These are phyloP conservation scores for Chytriomyces sp. DNA, from an alignment of 192 early-diverging fungal genomes.

Conservation along the genomic window DNA sequence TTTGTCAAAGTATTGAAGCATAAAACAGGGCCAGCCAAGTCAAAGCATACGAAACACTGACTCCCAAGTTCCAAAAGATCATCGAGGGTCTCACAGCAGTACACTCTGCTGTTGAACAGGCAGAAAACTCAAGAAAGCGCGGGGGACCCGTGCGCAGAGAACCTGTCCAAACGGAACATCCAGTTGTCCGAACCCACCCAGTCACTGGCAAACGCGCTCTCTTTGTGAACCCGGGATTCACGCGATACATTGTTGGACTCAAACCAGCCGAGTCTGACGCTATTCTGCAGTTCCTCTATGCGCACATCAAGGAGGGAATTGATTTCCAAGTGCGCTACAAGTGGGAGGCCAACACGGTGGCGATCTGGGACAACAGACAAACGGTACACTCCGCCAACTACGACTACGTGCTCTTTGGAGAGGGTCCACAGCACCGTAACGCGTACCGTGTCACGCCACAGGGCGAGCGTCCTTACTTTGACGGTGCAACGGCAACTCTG, in stretches of 20 bases:
- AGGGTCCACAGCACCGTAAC: constrained; percentile 22
- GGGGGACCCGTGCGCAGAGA: constrained; percentile 34
- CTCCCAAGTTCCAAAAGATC: constrained; percentile 55
- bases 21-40: constrained; percentile 3
- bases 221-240: constrained; percentile 70
- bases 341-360: constrained; percentile 61
- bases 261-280: constrained; percentile 58
- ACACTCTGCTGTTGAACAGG: constrained; percentile 48
- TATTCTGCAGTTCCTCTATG: constrained; percentile 60
- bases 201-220: constrained; percentile 70
- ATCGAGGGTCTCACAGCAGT: constrained; percentile 65
- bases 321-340: constrained; percentile 64
- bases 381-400: constrained; percentile 55
- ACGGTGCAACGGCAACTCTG: constrained; percentile 21
- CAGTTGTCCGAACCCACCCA: constrained; percentile 66
- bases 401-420: constrained; percentile 25
- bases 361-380: constrained; percentile 71
- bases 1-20: no score
- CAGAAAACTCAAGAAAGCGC: constrained; percentile 25
- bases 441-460: constrained; percentile 39
- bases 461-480: constrained; percentile 49
- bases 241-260: constrained; percentile 58
- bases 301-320: constrained; percentile 56
- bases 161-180: constrained; percentile 38
- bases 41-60: constrained; percentile 42